Percentiles rank a stretch among this genome's conserved stretches.
phyloP scores from a whole-genome alignment of 306 rosid genomes.

The Cicer chorassanicum region DNA sequence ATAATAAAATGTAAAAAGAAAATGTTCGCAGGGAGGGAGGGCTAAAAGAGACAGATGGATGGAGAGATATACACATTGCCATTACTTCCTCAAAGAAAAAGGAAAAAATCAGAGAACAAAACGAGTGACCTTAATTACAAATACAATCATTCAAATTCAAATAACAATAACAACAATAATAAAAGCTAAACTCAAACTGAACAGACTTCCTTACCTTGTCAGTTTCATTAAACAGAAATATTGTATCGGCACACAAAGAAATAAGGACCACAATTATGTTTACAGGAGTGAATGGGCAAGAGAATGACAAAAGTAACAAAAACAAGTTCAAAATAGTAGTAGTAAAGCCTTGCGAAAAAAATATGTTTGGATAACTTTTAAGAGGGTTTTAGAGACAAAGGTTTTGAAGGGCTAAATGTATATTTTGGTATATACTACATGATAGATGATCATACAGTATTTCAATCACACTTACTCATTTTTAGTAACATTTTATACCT shows the following conservation, averaged over 20 bases:
- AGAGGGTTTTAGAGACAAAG: too few species aligned
- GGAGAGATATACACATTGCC: conserved; percentile 8
- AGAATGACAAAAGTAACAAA: conserved; percentile 10
- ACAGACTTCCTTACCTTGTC: conserved; percentile 17
- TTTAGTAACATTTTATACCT: too few species aligned
- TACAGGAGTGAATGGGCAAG: not conserved
- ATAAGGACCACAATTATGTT: not conserved
- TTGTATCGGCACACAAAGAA: not conserved
- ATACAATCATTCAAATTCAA: not conserved
- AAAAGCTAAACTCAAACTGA: not conserved
- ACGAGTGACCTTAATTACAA: not conserved
- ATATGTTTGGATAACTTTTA: too few species aligned
- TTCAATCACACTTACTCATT: too few species aligned
- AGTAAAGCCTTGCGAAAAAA: not conserved
- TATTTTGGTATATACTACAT: too few species aligned
- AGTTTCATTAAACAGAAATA: not conserved
- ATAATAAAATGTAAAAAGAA: conserved; percentile 13
- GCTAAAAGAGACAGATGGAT: not conserved
- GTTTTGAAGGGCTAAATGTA: too few species aligned
- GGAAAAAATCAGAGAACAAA: not conserved
- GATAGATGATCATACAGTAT: too few species aligned
- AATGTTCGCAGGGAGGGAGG: not conserved
- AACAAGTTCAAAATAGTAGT: not conserved
- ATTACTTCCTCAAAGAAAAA: not conserved
- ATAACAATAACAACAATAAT: too few species aligned